Percentiles rank a stretch among this genome's conserved stretches.
These are phyloP conservation scores for Colletotrichum horii DNA, from an alignment of 2,329 filamentous ascomycete species.

Conservation along the genomic window DNA sequence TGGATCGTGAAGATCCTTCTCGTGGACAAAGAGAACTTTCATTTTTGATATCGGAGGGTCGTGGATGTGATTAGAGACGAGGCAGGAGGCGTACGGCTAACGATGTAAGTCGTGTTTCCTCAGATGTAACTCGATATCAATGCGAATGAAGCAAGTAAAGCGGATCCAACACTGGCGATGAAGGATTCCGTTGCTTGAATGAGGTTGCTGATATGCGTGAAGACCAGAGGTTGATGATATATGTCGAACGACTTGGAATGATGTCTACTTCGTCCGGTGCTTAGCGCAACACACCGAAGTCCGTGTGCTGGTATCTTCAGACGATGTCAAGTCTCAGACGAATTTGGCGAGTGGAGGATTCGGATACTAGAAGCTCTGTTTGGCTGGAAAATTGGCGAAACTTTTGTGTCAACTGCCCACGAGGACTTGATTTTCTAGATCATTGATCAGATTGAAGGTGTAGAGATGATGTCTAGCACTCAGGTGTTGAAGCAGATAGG, in stretches of 20 bases:
- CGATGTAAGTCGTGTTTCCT: fast-evolving
- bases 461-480: neutral
- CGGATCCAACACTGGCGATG: neutral
- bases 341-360: neutral
- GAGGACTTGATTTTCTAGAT: neutral
- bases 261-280: neutral
- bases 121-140: fast-evolving
- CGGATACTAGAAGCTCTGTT: neutral
- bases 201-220: neutral
- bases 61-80: neutral
- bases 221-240: neutral
- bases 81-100: neutral
- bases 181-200: neutral
- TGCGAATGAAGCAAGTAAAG: neutral
- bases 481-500: neutral
- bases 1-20: constrained; percentile 1
- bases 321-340: neutral
- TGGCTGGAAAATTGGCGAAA: neutral
- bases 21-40: neutral
- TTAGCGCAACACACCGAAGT: neutral
- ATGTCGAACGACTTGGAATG: neutral
- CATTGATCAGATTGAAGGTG: neutral
- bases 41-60: neutral
- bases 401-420: neutral
- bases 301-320: neutral